Conservation (phyloP, 2,329 filamentous ascomycete species). For the Neofusicoccum sp. region DNA sequence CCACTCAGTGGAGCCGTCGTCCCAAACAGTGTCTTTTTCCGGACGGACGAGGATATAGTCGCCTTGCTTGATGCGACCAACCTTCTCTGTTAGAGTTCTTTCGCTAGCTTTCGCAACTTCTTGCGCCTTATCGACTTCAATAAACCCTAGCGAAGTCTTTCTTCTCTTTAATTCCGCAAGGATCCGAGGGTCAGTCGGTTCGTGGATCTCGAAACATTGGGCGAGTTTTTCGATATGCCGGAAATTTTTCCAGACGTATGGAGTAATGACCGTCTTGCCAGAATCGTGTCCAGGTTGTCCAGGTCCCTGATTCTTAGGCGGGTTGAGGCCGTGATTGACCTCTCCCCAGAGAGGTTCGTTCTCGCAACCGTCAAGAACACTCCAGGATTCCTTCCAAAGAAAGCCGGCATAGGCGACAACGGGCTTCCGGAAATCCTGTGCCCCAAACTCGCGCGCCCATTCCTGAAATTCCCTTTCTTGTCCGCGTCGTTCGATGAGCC, state of each 20-base stretch:
- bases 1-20: conserved; percentile 60
- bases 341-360: conserved; percentile 56
- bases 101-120: not conserved
- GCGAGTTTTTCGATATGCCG: conserved; percentile 53
- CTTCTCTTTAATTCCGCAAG: not conserved
- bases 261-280: conserved; percentile 67
- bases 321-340: not conserved
- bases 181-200: not conserved
- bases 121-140: not conserved
- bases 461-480: conserved; percentile 45
- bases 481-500: conserved; percentile 55
- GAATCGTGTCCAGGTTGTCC: conserved; percentile 20
- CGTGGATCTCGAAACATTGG: not conserved
- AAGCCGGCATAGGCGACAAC: conserved; percentile 64
- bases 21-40: conserved; percentile 60
- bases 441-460: conserved; percentile 58
- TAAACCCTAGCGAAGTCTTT: not conserved
- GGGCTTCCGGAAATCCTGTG: conserved; percentile 64
- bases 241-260: conserved; percentile 68
- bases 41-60: conserved; percentile 54
- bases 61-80: conserved; percentile 32
- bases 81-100: not conserved
- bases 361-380: conserved; percentile 46
- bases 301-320: not conserved
- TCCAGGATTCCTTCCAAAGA: conserved; percentile 65